phyloP scores from a whole-genome alignment of 768 basidiomycete genomes.

The Amanita rubescens region DNA sequence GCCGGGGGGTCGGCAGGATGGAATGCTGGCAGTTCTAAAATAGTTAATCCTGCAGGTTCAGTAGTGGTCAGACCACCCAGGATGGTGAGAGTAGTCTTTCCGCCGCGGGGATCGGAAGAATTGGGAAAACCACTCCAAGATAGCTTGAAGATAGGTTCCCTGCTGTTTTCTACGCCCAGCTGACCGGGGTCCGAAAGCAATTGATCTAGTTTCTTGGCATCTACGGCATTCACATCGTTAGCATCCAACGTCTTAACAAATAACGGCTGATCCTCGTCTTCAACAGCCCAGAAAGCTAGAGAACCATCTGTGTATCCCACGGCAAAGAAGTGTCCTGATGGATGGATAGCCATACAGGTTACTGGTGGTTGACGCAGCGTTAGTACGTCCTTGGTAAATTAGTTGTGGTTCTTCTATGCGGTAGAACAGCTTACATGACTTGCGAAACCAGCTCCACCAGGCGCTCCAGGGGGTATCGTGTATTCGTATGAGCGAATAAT shows the following conservation, averaged over 20 bases:
- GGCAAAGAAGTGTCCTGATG: conserved; percentile 68
- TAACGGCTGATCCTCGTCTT: conserved; percentile 71
- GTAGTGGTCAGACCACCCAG: conserved; percentile 64
- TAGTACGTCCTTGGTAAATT: conserved; percentile 47
- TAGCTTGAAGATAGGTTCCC: conserved; percentile 83
- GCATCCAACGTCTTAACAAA: conserved; percentile 62
- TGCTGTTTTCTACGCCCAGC: conserved; percentile 13
- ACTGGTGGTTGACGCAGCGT: conserved; percentile 63
- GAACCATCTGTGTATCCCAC: conserved; percentile 79
- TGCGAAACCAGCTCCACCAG: conserved; percentile 64
- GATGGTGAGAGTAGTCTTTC: conserved; percentile 65
- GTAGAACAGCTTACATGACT: conserved; percentile 33
- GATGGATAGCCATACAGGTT: conserved; percentile 66
- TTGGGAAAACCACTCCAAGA: conserved; percentile 77
- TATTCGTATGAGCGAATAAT: conserved; percentile 61
- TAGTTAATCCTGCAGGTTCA: conserved; percentile 54
- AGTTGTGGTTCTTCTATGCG: background rate
- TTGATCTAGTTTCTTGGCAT: conserved; percentile 39
- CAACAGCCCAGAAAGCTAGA: conserved; percentile 76
- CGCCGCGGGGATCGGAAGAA: conserved; percentile 55
- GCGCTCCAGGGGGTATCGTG: conserved; percentile 70
- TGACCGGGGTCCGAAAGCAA: conserved; percentile 17
- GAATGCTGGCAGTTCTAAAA: conserved; percentile 63
- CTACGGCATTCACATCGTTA: conserved; percentile 47
- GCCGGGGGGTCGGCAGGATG: conserved; percentile 43